Base-by-base conservation (phyloP, 441 rosid genomes). In the Eruca vesicaria region DNA sequence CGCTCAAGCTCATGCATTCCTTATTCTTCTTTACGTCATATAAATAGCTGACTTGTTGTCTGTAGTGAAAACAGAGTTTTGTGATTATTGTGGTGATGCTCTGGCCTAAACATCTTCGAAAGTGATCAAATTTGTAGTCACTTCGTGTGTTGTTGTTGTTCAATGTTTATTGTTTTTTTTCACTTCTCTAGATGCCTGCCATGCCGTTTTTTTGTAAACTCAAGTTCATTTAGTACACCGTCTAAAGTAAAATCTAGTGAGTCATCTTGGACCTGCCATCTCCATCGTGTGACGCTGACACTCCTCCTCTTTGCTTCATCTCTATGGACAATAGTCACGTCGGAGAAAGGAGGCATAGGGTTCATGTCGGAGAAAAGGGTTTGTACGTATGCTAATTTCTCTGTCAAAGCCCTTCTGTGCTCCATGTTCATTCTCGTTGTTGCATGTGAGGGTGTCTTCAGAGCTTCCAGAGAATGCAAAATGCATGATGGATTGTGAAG, bases 401-500 rank as follows among this genome's bases (percentile, higher is more conserved):
- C 33, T 38, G 33, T 74, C 31, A 53, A 74, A 29, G 2, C 56
- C 38, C 23, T 45, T 59, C 2, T 45, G 38, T 9, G 41, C 21
- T 12, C 5, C 48, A 6, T 64, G 45, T 23, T 66, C 38, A 4
- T 61, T 68, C 36, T 43, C 7, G 41, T 35, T 55, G 63, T 19
- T 28, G 9, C 23, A 48, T 66, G 55, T 55, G 20, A 36, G 62
- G 62, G 41, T 58, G 7, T 63, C 50, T 16, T 63, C 79, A 93
- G 98, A 93, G 60, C 90, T 93, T 77, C 92, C 90, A 9, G 83
- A 82, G 69, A 82, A 82, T 74, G 88, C 82, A 62, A 83, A 81
- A 78, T 91, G 91, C 80, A 7, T 93, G 74, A 88, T 88, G 96
- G 89, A 93, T 73, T 84, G 91, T 81, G 98, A 93, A 80, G 97